A percentile compares a stretch with the other conserved stretches of the same genome.
Evolutionary conservation across 768 basidiomycete species (phyloP).

Genomic region (Ramaria sp.): DNA sequence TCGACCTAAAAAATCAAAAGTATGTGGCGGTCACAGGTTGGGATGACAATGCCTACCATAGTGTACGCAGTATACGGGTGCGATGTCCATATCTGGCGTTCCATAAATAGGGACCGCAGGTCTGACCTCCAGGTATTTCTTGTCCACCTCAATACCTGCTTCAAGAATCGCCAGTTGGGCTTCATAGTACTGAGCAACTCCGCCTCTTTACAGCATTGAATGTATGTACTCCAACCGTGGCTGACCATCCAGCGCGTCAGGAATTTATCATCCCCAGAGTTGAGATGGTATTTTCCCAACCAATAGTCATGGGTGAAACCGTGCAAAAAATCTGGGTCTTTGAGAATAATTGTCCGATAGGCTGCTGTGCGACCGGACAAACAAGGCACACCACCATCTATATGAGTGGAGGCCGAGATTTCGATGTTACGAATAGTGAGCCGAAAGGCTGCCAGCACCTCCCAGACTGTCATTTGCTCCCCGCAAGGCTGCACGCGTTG

Average conservation of each 20-base stretch:
- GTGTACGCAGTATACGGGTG: constrained; percentile 80
- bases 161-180: constrained; percentile 91
- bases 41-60: constrained; percentile 46
- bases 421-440: constrained; percentile 92
- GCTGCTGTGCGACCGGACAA: constrained; percentile 89
- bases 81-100: constrained; percentile 75
- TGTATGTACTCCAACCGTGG: constrained; percentile 93
- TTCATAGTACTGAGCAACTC: constrained; percentile 92
- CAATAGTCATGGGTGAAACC: constrained; percentile 93
- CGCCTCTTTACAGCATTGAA: constrained; percentile 76
- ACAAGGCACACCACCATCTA: constrained; percentile 88
- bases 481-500: constrained; percentile 82
- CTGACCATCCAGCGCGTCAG: constrained; percentile 94
- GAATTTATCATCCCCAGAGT: constrained; percentile 92
- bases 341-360: constrained; percentile 87
- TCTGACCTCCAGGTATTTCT: constrained; percentile 92
- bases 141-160: constrained; percentile 90
- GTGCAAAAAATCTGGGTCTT: constrained; percentile 87
- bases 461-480: constrained; percentile 81
- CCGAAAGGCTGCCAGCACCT: constrained; percentile 87
- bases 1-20: constrained; percentile 44
- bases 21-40: background rate
- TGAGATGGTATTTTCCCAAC: constrained; percentile 90
- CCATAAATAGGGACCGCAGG: constrained; percentile 79
- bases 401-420: constrained; percentile 80